Base-by-base conservation (phyloP, 2,329 filamentous ascomycete genomes). In the Phyllosticta capitalensis region DNA sequence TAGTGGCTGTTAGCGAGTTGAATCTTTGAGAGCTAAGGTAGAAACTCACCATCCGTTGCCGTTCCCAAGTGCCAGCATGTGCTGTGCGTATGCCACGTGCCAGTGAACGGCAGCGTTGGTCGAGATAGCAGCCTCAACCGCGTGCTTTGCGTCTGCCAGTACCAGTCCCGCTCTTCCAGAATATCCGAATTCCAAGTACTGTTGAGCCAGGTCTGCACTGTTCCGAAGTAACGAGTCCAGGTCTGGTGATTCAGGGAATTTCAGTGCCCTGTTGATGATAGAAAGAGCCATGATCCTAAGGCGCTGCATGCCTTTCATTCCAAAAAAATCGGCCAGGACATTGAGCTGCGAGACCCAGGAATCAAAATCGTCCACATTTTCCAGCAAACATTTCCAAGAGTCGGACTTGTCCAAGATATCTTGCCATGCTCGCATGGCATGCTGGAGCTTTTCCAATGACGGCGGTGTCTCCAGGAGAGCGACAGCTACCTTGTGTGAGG, bases 61-160 rank as follows among this genome's bases (percentile, higher is more conserved):
- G 55, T 85, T 83, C 9, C 87, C 87, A 12, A 86, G 81, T 1
- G 82, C 81, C 19, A 92, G 76, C 26, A 86, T 78, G 69, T 91
- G 90, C 69, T 95, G 89, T 0, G 88, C 85, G 62, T 86, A 84
- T 0, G 85, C 83, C 6, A 96, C 74, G 64, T 91, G 82, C 69
- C 87, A 87, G 33, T 78, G 76, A 26, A 70, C 73, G 14, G 78
- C 75, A 55, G 80, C 72, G 9, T 73, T 71, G 2, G 78, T 76
- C 1, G 78, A 64, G 1, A 70, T 69, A 49, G 28, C 24, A 6
- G 54, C 70, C 10, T 69, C 67, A 5, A 79, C 64, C 55, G 81
- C 78, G 20, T 75, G 71, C 63, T 85, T 80, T 2, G 84, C 83
- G 58, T 81, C 79, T 0, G 80, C 77, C 17, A 96, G 78, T 2